Base-by-base conservation (phyloP, 805 yeast genomes). In the Candida ipomoeae region DNA sequence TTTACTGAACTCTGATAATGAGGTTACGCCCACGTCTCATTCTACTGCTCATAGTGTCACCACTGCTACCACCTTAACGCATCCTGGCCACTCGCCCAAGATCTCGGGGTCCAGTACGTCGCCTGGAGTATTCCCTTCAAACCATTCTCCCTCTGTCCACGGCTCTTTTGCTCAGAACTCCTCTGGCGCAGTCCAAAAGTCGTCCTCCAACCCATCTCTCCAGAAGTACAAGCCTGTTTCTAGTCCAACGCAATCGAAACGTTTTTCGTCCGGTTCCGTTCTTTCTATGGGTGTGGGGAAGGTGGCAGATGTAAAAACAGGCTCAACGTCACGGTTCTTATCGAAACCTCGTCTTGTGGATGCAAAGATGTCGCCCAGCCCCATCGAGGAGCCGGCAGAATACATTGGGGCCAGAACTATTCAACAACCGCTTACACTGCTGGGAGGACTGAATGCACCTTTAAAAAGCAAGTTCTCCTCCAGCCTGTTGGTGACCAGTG, bases 231-330 rank as follows among this genome's bases (percentile, higher is more conserved):
- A 46, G 40, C 37, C 49, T 3, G 47, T 40, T 6, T 33, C 58
- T 14, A 58, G 60, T 38, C 58, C 57, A 13, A 53, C 57, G 13
- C 63, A 62, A 29, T 64, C 74, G 15, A 66, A 70, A 41, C 55
- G 77, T 42, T 69, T 63, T 42, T 71, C 75, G 6, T 61, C 68
- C 3, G 76, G 73, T 0, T 64, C 75, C 1, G 51, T 72, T 3
- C 55, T 72, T 26, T 69, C 75, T 0, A 65, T 69, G 58, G 78
- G 78, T 1, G 72, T 76, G 10, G 78, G 78, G 6, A 72, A 71
- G 48, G 57, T 73, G 1, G 60, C 70, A 6, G 58, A 58, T 29
- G 37, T 56, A 42, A 53, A 51, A 31, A 37, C 33, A 20, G 44
- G 42, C 3, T 18, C 55, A 1, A 26, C 48, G 2, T 43, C 52